Evolutionary conservation across 2,329 filamentous ascomycete genomes (phyloP).

Genomic region (Cordyceps javanica): DNA sequence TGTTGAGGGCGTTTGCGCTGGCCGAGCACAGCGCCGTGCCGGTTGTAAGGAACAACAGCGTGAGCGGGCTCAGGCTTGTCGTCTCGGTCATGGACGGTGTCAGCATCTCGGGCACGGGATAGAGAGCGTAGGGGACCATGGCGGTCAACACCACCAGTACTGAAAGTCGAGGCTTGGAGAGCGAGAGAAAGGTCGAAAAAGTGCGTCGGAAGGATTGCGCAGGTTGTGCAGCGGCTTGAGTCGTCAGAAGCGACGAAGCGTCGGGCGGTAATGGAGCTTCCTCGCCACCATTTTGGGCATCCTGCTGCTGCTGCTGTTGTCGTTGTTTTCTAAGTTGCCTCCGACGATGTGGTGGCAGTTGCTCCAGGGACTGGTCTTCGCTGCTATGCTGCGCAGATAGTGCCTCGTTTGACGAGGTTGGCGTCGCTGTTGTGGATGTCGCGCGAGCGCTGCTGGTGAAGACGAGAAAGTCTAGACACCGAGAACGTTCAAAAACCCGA

Average conservation of each 20-base stretch:
- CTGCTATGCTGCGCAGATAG: background rate
- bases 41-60: conserved; percentile 82
- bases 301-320: conserved; percentile 14
- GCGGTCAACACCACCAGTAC: conserved; percentile 87
- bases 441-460: conserved; percentile 21
- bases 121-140: conserved; percentile 86
- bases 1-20: conserved; percentile 90
- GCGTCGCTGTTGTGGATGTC: conserved; percentile 19
- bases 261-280: conserved; percentile 36
- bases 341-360: conserved; percentile 29
- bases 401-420: background rate
- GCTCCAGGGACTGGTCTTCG: conserved; percentile 16
- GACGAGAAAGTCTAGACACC: conserved; percentile 30
- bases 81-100: conserved; percentile 57
- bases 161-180: conserved; percentile 92
- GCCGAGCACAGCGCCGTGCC: conserved; percentile 87
- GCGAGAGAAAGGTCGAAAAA: conserved; percentile 75
- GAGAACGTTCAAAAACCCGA: conserved; percentile 29
- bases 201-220: conserved; percentile 54
- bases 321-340: conserved; percentile 26
- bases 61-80: conserved; percentile 83
- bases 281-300: conserved; percentile 7
- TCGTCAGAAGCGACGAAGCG: conserved; percentile 51
- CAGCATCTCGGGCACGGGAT: conserved; percentile 84
- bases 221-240: conserved; percentile 43